Base-by-base conservation (phyloP, 768 basidiomycete species). In the Fibroporia radiculosa region DNA sequence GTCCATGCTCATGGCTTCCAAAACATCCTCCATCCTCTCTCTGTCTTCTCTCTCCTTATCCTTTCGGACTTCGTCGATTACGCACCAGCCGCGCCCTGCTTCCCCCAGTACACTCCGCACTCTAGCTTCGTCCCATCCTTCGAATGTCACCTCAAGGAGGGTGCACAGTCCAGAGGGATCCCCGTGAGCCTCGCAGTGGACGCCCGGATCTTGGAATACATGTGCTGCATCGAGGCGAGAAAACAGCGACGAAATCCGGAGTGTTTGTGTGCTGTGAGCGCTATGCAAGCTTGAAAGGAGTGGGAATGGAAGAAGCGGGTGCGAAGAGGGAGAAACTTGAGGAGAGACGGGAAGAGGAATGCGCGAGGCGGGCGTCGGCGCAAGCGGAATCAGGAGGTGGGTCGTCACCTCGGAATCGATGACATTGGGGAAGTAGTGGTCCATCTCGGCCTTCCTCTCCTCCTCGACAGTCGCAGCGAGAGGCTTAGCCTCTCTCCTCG, bases 21-120 rank as follows among this genome's bases (percentile, higher is more conserved):
- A 46, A 25, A 55, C 64, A 0, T 61, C 60, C 48, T 60, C 61
- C 28, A 62, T 45, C 6, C 50, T 48, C 32, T 56, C 51, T 2
- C 52, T 38, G 18, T 63, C 59, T 3, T 27, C 33, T 2, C 19
- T 25, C 14, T 50, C 55, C n/a, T 56, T 43, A 39, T 53, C 51
- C 28, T 47, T 52, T 46, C 52, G 48, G 1, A 63, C 60, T 54
- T 88, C 85, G 56, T 86, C 78, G 14, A 90, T 61, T 0, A 72
- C 68, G 63, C 85, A 90, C 87, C 88, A 91, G 0, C 80, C 82
- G 6, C 70, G 74, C 14, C 80, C 77, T 24, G 76, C 78, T 57
- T 84, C 78, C 11, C 88, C 88, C 11, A 89, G 71, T 16, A 88
- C 70, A 37, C 72, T 62, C 33, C 82, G 68, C 6, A 90, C 84